Percentiles rank a stretch among this genome's conserved stretches.
phyloP scores from a whole-genome alignment of 2,329 filamentous ascomycete species.

The Fusarium robinianum region DNA sequence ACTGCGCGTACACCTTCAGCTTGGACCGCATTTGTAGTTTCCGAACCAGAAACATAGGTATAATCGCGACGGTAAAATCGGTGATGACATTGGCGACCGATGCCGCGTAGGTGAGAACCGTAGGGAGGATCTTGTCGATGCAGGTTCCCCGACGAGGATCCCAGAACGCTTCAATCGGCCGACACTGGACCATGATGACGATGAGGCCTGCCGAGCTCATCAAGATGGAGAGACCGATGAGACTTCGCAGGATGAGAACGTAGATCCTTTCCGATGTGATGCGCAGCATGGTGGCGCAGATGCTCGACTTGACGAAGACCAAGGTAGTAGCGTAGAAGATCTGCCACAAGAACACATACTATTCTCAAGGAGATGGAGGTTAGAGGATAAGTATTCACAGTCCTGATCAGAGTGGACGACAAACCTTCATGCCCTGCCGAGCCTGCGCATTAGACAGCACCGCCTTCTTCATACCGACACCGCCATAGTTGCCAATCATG shows the following conservation, averaged over 20 bases:
- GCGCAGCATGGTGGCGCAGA: slow-evolving; percentile 22
- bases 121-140: no score
- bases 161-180: slow-evolving; percentile 10
- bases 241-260: slow-evolving; percentile 21
- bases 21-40: slow-evolving; percentile 20
- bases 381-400: no score
- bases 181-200: slow-evolving; percentile 11
- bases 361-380: no score
- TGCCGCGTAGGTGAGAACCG: slow-evolving; percentile 11
- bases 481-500: no score
- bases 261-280: slow-evolving; percentile 20
- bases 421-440: no score
- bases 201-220: no score
- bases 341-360: slow-evolving; percentile 23
- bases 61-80: slow-evolving; percentile 20
- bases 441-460: no score
- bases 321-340: slow-evolving; percentile 11
- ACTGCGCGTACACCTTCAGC: slow-evolving; percentile 19
- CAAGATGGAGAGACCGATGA: slow-evolving; percentile 5
- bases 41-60: slow-evolving; percentile 23
- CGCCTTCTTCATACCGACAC: no score
- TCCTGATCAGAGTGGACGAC: no score
- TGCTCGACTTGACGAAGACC: slow-evolving; percentile 19
- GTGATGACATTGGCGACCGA: no score
- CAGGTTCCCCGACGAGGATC: slow-evolving; percentile 5